phyloP scores from a whole-genome alignment of 306 rosid genomes.

The Medicago arabica region DNA sequence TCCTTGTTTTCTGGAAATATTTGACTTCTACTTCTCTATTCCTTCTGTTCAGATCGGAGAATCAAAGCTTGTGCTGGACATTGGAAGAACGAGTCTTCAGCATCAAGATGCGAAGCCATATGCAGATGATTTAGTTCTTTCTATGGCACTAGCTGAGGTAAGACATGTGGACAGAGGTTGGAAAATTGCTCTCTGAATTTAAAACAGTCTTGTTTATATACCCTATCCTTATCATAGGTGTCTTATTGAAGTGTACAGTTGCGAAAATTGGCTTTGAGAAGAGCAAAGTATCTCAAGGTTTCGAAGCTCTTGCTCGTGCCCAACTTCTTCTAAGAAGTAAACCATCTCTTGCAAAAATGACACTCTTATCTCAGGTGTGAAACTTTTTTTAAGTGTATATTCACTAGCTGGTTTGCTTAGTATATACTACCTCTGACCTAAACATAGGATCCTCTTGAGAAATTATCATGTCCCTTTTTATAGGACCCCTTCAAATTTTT shows the following conservation, averaged over 20 bases:
- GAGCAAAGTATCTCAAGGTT: slow-evolving; percentile 91
- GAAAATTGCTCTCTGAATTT: slow-evolving; percentile 46
- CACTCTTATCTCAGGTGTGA: slow-evolving; percentile 75
- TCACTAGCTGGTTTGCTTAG: slow-evolving; percentile 31
- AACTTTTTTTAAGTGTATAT: slow-evolving; percentile 17
- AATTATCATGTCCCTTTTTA: neutral
- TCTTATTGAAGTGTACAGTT: slow-evolving; percentile 94
- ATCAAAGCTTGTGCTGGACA: slow-evolving; percentile 75
- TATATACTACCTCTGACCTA: neutral
- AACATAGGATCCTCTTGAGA: neutral
- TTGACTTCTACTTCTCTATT: slow-evolving; percentile 35
- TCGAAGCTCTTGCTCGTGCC: slow-evolving; percentile 99
- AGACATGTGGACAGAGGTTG: slow-evolving; percentile 52
- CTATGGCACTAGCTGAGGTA: slow-evolving; percentile 98
- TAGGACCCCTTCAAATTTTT: neutral
- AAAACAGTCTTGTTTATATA: slow-evolving; percentile 57
- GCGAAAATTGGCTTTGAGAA: slow-evolving; percentile 93
- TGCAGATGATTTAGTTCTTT: slow-evolving; percentile 82
- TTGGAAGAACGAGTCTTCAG: slow-evolving; percentile 72
- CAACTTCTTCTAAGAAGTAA: slow-evolving; percentile 82
- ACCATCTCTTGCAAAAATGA: slow-evolving; percentile 77
- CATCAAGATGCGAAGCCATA: slow-evolving; percentile 82
- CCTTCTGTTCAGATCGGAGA: slow-evolving; percentile 79
- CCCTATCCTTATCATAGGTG: slow-evolving; percentile 71
- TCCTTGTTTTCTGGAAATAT: slow-evolving; percentile 26